Percentiles rank a stretch among this genome's conserved stretches.
Conservation (phyloP, 768 basidiomycete species). For the Butyriboletus loyo region DNA sequence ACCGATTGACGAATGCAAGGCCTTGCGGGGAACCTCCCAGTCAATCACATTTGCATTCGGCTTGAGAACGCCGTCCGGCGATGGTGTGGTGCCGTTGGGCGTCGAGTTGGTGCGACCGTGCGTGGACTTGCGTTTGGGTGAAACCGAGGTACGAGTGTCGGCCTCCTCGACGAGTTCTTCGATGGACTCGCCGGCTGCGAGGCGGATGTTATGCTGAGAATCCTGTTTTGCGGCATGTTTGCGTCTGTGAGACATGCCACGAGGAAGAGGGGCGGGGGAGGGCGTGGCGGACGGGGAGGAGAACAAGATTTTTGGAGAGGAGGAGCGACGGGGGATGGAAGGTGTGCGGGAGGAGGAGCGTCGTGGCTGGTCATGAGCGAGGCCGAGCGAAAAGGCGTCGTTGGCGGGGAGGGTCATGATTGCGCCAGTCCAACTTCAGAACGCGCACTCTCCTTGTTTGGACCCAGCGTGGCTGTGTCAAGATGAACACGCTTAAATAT, state of each 20-base stretch:
- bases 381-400: constrained; percentile 36
- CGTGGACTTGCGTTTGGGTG: constrained; percentile 20
- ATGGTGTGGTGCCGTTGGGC: constrained; percentile 4
- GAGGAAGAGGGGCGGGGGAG: constrained; percentile 5
- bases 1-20: constrained; percentile 89
- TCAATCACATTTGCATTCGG: constrained; percentile 42
- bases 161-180: constrained; percentile 25
- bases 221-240: constrained; percentile 24
- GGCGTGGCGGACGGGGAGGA: constrained; percentile 30
- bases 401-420: constrained; percentile 34
- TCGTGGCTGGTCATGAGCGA: constrained; percentile 34
- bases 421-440: background rate
- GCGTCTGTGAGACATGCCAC: constrained; percentile 33
- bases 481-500: background rate
- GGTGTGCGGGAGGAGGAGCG: constrained; percentile 26
- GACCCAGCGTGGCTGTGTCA: constrained; percentile 13
- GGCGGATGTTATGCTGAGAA: constrained; percentile 17
- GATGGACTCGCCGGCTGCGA: constrained; percentile 16
- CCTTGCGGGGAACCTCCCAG: constrained; percentile 90
- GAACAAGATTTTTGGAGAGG: constrained; percentile 48
- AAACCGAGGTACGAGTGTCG: constrained; percentile 9
- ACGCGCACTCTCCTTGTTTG: background rate
- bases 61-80: constrained; percentile 3
- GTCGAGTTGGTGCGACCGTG: constrained; percentile 9
- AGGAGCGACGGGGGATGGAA: constrained; percentile 38